Conservation (phyloP, 1,139 yeast species). For the Hanseniaspora sp. region DNA sequence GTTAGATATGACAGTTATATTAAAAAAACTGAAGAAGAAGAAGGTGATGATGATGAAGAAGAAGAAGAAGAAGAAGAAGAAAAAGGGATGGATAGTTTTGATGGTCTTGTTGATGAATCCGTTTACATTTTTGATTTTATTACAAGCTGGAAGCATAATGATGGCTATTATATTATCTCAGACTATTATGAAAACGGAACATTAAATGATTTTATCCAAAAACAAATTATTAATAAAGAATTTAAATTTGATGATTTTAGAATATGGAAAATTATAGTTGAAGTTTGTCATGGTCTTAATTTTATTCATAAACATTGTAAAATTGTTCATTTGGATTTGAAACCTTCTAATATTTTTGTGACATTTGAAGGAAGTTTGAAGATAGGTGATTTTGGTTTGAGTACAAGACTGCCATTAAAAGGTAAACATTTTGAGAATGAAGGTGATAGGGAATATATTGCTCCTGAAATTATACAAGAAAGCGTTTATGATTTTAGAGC, state of each 20-base stretch:
- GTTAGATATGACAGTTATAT: conserved; percentile 26
- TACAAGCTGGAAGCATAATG: conserved; percentile 70
- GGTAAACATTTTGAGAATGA: conserved; percentile 64
- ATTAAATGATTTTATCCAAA: conserved; percentile 67
- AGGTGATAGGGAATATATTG: conserved; percentile 95
- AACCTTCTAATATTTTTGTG: conserved; percentile 88
- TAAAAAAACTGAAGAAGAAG: background rate
- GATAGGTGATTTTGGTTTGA: conserved; percentile 59
- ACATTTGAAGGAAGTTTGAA: conserved; percentile 84
- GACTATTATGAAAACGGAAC: conserved; percentile 95
- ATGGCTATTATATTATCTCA: conserved; percentile 79
- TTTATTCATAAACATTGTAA: conserved; percentile 66
- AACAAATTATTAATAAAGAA: conserved; percentile 55
- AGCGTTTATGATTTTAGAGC: conserved; percentile 85
- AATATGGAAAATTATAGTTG: conserved; percentile 89
- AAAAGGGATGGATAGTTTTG: background rate
- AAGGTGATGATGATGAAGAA: conserved; percentile 9
- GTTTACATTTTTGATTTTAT: conserved; percentile 70
- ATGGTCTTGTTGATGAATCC: conserved; percentile 48
- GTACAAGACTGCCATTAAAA: conserved; percentile 41
- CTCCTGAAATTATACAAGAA: conserved; percentile 82
- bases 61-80: conserved; percentile 4
- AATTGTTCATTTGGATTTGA: conserved; percentile 74
- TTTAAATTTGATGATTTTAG: conserved; percentile 74
- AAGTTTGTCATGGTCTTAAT: conserved; percentile 63